Evolutionary conservation across 2,329 filamentous ascomycete species (phyloP).

Genomic region (Aspergillus glaucus): DNA sequence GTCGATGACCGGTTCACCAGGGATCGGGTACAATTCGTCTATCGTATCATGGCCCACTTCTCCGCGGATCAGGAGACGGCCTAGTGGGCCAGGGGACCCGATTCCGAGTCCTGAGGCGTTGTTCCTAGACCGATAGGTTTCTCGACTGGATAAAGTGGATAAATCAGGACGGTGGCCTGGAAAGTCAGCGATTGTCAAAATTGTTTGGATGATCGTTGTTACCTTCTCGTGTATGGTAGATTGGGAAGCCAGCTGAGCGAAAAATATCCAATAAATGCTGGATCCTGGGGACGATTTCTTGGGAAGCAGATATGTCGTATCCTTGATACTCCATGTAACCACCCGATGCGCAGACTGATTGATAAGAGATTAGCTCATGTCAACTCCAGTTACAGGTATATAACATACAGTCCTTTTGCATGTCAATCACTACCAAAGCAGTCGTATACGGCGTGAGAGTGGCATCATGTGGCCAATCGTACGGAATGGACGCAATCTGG

Average conservation of each 20-base stretch:
- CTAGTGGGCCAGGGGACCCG: conserved; percentile 48
- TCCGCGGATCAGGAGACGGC: conserved; percentile 53
- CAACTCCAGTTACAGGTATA: neutral
- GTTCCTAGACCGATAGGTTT: conserved; percentile 48
- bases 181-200: conserved; percentile 7
- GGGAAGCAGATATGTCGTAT: conserved; percentile 36
- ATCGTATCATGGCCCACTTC: conserved; percentile 54
- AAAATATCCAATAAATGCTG: conserved; percentile 35
- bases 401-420: conserved; percentile 44
- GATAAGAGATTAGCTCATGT: neutral
- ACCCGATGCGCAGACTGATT: conserved; percentile 36
- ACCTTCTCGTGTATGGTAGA: conserved; percentile 44
- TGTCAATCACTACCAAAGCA: conserved; percentile 43
- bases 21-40: conserved; percentile 45
- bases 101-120: conserved; percentile 49
- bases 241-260: conserved; percentile 34
- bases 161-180: conserved; percentile 47
- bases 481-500: conserved; percentile 35
- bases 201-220: conserved; percentile 2
- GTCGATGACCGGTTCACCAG: conserved; percentile 47
- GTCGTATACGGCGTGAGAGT: conserved; percentile 41
- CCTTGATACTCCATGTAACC: conserved; percentile 43
- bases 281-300: conserved; percentile 36
- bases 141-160: conserved; percentile 51
- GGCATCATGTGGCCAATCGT: conserved; percentile 44